These are phyloP conservation scores for Apophysomyces ossiformis DNA, from an alignment of 371 early-diverging fungal genomes.

Conservation along the genomic window DNA sequence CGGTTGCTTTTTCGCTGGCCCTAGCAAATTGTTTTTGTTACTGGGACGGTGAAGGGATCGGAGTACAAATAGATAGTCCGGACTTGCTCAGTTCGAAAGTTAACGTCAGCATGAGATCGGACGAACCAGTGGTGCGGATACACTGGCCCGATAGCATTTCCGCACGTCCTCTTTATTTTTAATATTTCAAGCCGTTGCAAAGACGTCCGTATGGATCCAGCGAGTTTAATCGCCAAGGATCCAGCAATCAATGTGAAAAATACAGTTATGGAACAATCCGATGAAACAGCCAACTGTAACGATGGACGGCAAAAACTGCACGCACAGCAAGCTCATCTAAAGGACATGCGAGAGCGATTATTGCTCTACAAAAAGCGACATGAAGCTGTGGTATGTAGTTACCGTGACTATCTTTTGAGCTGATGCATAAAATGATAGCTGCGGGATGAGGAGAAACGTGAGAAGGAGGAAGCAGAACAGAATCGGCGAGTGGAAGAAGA, in stretches of 20 bases:
- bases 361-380: conserved; percentile 21
- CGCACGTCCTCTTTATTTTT: no score
- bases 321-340: neutral
- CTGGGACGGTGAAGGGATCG: neutral
- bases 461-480: conserved; percentile 42
- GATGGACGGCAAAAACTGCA: neutral
- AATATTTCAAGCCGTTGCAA: no score
- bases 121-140: no score
- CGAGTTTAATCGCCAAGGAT: neutral
- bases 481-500: conserved; percentile 24
- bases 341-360: conserved; percentile 25
- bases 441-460: conserved; percentile 51
- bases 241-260: neutral
- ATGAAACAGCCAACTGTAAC: neutral
- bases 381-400: conserved; percentile 25
- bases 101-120: no score
- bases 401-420: conserved; percentile 3
- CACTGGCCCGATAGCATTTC: no score
- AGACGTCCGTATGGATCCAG: neutral
- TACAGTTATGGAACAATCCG: neutral
- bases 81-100: no score
- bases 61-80: no score
- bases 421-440: conserved; percentile 55
- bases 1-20: neutral
- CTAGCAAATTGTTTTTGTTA: neutral